phyloP scores from a whole-genome alignment of 1,284 basidiomycete species.

The Cutaneotrichosporon cutaneum region DNA sequence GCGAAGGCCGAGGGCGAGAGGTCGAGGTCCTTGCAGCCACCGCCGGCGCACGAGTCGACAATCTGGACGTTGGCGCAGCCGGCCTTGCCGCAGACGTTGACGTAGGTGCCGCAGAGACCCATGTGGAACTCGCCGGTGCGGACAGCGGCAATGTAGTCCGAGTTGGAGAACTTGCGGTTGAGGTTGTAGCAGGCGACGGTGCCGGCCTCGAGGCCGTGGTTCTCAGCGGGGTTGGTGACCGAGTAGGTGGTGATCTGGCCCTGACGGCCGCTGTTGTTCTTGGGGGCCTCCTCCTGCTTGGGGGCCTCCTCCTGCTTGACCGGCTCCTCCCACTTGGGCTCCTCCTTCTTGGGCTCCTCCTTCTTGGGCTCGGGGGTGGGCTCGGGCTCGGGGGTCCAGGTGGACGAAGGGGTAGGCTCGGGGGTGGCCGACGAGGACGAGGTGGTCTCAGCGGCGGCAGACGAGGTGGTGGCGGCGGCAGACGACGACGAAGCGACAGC shows the following conservation, averaged over 20 bases:
- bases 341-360: not conserved
- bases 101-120: not conserved
- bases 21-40: slow-evolving; percentile 10
- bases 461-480: not conserved
- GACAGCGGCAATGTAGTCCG: not conserved
- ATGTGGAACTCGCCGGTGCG: not conserved
- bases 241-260: slow-evolving; percentile 13
- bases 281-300: not conserved
- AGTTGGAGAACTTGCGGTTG: slow-evolving; percentile 1
- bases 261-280: not conserved
- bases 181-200: slow-evolving; percentile 1
- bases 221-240: slow-evolving; percentile 14
- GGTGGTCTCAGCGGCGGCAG: not conserved
- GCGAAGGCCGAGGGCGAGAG: not conserved
- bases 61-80: not conserved
- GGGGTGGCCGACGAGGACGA: not conserved
- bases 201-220: slow-evolving; percentile 12
- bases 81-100: not conserved
- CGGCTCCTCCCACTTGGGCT: not conserved
- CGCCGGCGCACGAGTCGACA: slow-evolving; percentile 13
- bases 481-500: not conserved
- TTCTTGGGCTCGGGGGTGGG: not conserved
- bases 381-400: not conserved
- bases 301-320: not conserved
- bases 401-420: not conserved